These are phyloP conservation scores for Tetrahymena elliotti DNA, from an alignment of 73 alveolate species.

Conservation along the genomic window DNA sequence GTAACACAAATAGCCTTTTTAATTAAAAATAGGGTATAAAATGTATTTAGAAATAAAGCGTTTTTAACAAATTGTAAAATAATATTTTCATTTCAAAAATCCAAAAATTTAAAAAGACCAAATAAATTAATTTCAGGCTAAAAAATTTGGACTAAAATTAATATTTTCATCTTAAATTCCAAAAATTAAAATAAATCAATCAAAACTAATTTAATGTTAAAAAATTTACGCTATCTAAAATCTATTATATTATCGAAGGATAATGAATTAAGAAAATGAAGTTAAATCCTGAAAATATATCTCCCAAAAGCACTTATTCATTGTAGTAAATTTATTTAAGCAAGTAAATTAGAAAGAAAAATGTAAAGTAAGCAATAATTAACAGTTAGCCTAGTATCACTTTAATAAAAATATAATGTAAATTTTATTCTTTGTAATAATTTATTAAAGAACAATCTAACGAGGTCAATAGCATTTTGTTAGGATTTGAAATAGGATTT, in stretches of 20 bases:
- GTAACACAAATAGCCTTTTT: not conserved
- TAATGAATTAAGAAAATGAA: not conserved
- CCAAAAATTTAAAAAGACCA: no score
- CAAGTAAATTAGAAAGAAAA: not conserved
- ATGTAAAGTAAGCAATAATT: not conserved
- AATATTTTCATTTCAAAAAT: no score
- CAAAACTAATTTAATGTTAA: not conserved
- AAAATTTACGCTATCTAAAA: not conserved
- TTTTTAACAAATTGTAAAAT: no score
- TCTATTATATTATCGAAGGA: not conserved
- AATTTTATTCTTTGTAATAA: not conserved
- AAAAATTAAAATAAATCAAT: not conserved
- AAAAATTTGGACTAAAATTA: no score
- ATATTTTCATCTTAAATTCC: not conserved
- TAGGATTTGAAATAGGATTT: not conserved
- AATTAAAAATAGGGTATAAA: no score
- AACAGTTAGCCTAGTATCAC: not conserved
- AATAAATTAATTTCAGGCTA: no score
- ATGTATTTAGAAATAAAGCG: no score
- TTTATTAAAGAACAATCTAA: not conserved
- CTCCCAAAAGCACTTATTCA: not conserved
- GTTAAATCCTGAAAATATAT: not conserved
- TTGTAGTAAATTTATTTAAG: not conserved
- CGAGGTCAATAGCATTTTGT: not conserved
- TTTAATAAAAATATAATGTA: not conserved